A percentile compares a stretch with the other conserved stretches of the same genome.
Conservation (phyloP, 768 basidiomycete genomes). For the Russula compacta region DNA sequence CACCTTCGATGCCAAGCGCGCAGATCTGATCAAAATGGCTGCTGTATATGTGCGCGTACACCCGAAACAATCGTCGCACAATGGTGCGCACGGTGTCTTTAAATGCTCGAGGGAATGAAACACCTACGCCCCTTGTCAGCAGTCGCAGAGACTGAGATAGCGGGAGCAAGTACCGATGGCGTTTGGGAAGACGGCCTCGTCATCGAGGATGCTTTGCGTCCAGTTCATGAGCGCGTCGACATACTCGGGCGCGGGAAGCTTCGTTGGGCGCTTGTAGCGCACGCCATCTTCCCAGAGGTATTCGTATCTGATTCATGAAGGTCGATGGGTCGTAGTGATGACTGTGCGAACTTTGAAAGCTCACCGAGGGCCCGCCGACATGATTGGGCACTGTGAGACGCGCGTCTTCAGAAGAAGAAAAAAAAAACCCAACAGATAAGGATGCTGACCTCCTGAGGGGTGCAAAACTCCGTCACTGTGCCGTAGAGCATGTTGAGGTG, state of each 20-base stretch:
- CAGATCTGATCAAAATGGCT: slow-evolving; percentile 99
- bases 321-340: neutral
- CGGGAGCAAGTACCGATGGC: slow-evolving; percentile 56
- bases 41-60: slow-evolving; percentile 98
- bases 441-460: slow-evolving; percentile 67
- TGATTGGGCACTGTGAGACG: slow-evolving; percentile 69
- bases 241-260: slow-evolving; percentile 90
- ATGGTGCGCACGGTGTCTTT: slow-evolving; percentile 85
- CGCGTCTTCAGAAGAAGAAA: neutral
- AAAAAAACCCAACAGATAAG: neutral
- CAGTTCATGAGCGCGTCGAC: slow-evolving; percentile 99
- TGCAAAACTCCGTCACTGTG: slow-evolving; percentile 97
- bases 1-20: slow-evolving; percentile 96
- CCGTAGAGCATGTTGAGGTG: slow-evolving; percentile 99
- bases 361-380: slow-evolving; percentile 91
- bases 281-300: slow-evolving; percentile 92
- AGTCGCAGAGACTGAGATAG: neutral
- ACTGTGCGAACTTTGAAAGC: slow-evolving; percentile 19
- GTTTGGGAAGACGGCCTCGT: slow-evolving; percentile 87
- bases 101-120: slow-evolving; percentile 11
- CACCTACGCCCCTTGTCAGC: neutral
- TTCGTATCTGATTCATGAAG: slow-evolving; percentile 54
- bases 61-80: slow-evolving; percentile 84
- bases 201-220: slow-evolving; percentile 88
- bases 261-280: slow-evolving; percentile 83